These are phyloP conservation scores for Podosphaera aphanis DNA, from an alignment of 2,329 filamentous ascomycete genomes.

Conservation along the genomic window DNA sequence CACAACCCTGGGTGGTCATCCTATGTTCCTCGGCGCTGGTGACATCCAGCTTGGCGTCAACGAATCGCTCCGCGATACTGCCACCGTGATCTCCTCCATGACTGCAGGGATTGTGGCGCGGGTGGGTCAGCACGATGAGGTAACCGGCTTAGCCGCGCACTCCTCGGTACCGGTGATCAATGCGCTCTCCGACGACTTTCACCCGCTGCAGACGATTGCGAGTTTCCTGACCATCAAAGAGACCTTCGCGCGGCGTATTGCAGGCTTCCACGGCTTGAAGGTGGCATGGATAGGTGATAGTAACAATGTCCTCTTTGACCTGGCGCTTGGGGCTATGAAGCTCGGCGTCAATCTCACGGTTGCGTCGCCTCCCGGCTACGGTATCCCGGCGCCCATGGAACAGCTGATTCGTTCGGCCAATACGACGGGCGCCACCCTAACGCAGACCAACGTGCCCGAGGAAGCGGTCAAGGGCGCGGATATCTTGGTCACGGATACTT, in stretches of 20 bases:
- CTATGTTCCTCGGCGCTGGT: conserved; percentile 89
- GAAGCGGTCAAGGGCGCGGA: conserved; percentile 69
- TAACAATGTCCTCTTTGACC: conserved; percentile 89
- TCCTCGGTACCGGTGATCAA: conserved; percentile 68
- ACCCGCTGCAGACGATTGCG: conserved; percentile 82
- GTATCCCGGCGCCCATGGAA: conserved; percentile 54
- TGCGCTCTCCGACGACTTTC: conserved; percentile 70
- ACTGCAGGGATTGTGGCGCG: conserved; percentile 62
- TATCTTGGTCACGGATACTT: conserved; percentile 86
- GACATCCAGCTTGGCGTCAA: conserved; percentile 96
- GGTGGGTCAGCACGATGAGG: conserved; percentile 54
- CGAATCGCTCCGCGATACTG: conserved; percentile 82
- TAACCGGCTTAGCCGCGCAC: conserved; percentile 44
- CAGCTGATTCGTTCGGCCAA: conserved; percentile 32
- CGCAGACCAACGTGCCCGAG: conserved; percentile 58
- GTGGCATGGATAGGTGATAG: conserved; percentile 91
- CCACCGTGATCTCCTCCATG: conserved; percentile 84
- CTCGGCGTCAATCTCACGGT: conserved; percentile 69
- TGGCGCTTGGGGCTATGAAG: conserved; percentile 72
- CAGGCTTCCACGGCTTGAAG: conserved; percentile 61
- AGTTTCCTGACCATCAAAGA: conserved; percentile 85
- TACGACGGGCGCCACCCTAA: conserved; percentile 28
- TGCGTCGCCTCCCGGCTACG: conserved; percentile 66
- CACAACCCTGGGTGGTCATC: conserved; percentile 66
- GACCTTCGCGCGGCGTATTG: conserved; percentile 27